phyloP scores from a whole-genome alignment of 495 filamentous ascomycete species.

The Gamarada debralockiae region DNA sequence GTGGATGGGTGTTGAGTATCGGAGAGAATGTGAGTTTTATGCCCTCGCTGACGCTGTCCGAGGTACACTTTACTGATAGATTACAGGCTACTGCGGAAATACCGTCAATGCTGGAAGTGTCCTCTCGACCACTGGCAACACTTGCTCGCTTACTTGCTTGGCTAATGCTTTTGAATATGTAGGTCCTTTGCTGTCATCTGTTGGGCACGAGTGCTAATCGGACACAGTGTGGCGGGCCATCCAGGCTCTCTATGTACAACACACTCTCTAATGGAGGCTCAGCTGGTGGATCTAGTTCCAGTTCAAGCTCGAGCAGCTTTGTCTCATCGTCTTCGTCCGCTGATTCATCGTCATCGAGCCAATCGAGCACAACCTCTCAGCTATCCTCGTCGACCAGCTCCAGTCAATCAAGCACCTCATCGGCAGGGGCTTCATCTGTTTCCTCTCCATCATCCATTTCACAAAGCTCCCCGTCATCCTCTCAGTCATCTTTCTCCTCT shows the following conservation, averaged over 20 bases:
- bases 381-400: background rate
- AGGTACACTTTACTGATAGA: too few relatives aligned
- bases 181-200: background rate
- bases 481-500: background rate
- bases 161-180: conserved; percentile 1
- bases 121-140: background rate
- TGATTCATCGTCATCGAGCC: background rate
- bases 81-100: conserved; percentile 21
- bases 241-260: background rate
- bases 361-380: background rate
- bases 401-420: background rate
- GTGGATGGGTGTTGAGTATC: conserved; percentile 37
- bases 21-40: conserved; percentile 4
- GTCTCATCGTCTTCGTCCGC: too few relatives aligned
- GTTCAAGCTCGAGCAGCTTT: too few relatives aligned
- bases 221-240: background rate
- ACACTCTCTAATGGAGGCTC: too few relatives aligned
- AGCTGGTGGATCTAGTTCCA: too few relatives aligned
- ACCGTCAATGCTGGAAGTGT: conserved; percentile 17
- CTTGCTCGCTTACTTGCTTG: background rate
- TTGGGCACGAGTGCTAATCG: background rate
- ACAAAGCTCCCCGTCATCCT: background rate
- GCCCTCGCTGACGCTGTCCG: too few relatives aligned
- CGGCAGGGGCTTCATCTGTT: background rate
- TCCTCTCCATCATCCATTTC: background rate